Conservation (phyloP, 306 rosid genomes). For the Lagenaria siceraria region DNA sequence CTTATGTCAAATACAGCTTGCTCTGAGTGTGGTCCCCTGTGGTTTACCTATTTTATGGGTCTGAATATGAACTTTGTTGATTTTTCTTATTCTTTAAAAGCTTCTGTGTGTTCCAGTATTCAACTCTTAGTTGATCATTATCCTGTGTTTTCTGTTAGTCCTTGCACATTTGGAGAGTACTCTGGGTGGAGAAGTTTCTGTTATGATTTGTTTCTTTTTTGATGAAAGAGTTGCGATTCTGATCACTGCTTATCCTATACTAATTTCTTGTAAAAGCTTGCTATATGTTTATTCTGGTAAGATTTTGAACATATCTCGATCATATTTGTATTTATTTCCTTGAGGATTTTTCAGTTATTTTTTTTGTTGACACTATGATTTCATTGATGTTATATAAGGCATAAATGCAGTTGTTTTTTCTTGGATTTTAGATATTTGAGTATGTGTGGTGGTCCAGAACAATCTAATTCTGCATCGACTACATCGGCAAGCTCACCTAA, state of each 20-base stretch:
- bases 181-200: neutral
- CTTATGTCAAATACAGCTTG: neutral
- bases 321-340: neutral
- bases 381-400: neutral
- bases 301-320: neutral
- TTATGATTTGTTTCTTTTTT: neutral
- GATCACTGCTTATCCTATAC: neutral
- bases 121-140: neutral
- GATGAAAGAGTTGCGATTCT: neutral
- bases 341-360: neutral
- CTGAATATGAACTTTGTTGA: neutral
- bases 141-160: too few relatives aligned
- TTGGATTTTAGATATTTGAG: neutral
- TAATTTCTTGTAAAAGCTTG: neutral
- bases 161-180: neutral
- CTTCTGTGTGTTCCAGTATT: neutral
- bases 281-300: neutral
- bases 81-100: neutral
- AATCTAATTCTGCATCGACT: conserved; percentile 21
- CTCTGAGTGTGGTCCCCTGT: neutral
- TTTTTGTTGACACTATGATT: neutral
- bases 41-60: neutral
- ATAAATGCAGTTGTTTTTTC: neutral
- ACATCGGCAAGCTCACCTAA: conserved; percentile 30
- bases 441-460: conserved; percentile 71